phyloP scores from a whole-genome alignment of 1,139 yeast genomes.

The Wickerhamomyces sp. region DNA sequence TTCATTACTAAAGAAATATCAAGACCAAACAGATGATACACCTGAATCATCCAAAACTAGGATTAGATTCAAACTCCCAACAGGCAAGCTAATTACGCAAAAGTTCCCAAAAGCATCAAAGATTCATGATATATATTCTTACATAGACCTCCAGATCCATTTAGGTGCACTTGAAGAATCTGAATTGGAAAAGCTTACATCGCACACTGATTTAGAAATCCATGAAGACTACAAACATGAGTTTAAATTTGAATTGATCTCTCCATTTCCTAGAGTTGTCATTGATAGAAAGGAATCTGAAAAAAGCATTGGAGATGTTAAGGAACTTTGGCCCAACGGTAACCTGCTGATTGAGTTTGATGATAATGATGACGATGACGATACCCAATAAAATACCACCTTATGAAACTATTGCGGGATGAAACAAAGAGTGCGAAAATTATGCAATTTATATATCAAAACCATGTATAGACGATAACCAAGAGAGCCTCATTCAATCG shows the following conservation, averaged over 20 bases:
- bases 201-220: constrained; percentile 10
- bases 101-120: constrained; percentile 45
- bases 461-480: no score
- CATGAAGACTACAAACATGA: constrained; percentile 27
- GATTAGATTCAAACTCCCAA: constrained; percentile 43
- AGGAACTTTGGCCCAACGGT: constrained; percentile 59
- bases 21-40: neutral
- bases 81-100: constrained; percentile 61
- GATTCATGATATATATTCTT: constrained; percentile 60
- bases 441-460: no score
- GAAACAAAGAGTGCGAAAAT: no score
- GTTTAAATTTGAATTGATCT: constrained; percentile 45
- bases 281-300: constrained; percentile 31
- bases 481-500: no score
- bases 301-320: constrained; percentile 32
- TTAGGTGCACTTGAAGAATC: constrained; percentile 9
- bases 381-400: no score
- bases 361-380: constrained; percentile 31
- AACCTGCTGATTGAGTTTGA: constrained; percentile 47
- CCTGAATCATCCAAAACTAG: constrained; percentile 20
- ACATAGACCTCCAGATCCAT: constrained; percentile 43
- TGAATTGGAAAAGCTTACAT: constrained; percentile 4
- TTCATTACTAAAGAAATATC: constrained; percentile 8
- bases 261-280: constrained; percentile 52
- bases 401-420: no score